Conservation (phyloP, 495 filamentous ascomycete species). For the Daldinia caldariorum region DNA sequence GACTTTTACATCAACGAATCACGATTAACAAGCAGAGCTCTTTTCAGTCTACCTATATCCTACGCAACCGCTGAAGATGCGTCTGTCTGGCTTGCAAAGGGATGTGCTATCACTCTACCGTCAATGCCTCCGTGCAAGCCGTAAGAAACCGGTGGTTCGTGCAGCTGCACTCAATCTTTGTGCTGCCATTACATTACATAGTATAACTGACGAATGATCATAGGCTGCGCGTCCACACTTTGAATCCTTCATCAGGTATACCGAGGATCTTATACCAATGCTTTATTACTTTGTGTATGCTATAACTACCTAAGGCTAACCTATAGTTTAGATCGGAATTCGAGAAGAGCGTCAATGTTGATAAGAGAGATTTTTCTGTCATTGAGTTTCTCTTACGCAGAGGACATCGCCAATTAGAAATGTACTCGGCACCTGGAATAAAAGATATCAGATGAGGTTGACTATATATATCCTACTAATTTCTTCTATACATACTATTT, state of each 20-base stretch:
- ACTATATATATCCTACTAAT: neutral
- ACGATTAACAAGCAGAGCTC: neutral
- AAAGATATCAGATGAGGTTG: constrained; percentile 71
- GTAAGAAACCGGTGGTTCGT: constrained; percentile 81
- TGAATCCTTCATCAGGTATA: constrained; percentile 53
- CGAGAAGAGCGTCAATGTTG: constrained; percentile 70
- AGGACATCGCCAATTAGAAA: constrained; percentile 84
- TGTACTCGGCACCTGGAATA: constrained; percentile 83
- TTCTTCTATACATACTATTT: neutral
- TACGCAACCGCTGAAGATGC: constrained; percentile 49
- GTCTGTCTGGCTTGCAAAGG: constrained; percentile 88
- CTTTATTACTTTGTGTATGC: neutral
- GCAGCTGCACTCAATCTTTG: constrained; percentile 3
- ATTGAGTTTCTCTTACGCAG: constrained; percentile 90
- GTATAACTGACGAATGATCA: constrained; percentile 29
- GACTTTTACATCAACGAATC: neutral
- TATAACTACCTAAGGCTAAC: constrained; percentile 7
- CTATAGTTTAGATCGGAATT: constrained; percentile 72
- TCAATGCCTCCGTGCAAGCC: constrained; percentile 79
- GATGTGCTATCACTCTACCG: constrained; percentile 89
- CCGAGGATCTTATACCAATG: constrained; percentile 14
- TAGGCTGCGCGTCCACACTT: constrained; percentile 55
- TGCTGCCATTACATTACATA: neutral
- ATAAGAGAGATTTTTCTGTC: constrained; percentile 87
- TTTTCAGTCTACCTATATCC: neutral